A percentile compares a stretch with the other conserved stretches of the same genome.
Evolutionary conservation across 169 alveolate genomes (phyloP).

Genomic region (Cryptosporidium canis): DNA sequence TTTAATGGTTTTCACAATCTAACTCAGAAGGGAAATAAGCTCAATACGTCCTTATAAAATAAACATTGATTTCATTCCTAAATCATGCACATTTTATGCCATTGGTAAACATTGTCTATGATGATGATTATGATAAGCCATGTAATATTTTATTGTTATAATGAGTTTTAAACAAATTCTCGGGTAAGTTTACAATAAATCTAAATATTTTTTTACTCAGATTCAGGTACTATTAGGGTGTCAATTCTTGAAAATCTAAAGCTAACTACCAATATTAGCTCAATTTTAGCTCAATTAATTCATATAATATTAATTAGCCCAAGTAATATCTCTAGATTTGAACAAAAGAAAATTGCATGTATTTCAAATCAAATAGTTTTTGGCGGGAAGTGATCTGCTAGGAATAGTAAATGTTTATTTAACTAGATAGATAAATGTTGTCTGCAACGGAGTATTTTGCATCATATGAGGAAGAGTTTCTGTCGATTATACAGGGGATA

Average conservation of each 20-base stretch:
- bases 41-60: too few species aligned
- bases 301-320: too few species aligned
- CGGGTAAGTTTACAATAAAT: background rate
- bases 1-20: background rate
- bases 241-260: too few species aligned
- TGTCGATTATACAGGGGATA: constrained; percentile 27
- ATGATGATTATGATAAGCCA: background rate
- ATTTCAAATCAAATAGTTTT: background rate
- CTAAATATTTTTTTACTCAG: background rate
- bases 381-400: background rate
- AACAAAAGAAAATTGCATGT: background rate
- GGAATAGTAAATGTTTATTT: background rate
- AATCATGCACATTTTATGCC: background rate
- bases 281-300: background rate
- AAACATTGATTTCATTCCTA: too few species aligned
- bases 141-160: background rate
- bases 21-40: too few species aligned
- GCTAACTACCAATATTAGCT: background rate
- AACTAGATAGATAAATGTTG: constrained; percentile 11
- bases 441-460: constrained; percentile 56
- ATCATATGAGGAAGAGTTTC: constrained; percentile 64
- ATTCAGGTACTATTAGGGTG: background rate
- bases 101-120: background rate
- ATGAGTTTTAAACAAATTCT: background rate
- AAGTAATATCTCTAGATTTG: too few species aligned